Conservation (phyloP, 208 protist genomes). For the Crithidia acanthocephali region DNA sequence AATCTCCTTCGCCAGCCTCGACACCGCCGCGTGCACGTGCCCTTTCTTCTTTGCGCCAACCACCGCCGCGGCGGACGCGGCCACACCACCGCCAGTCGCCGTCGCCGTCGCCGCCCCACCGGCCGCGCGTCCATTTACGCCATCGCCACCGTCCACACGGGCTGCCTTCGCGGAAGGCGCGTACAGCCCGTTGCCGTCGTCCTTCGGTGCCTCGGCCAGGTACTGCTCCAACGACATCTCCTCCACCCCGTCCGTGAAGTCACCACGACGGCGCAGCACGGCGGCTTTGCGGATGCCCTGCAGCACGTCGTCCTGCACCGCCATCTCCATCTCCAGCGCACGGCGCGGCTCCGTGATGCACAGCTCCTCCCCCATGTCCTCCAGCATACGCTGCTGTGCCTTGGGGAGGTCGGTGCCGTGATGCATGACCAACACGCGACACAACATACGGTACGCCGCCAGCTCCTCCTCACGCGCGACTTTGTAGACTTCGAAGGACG, state of each 20-base stretch:
- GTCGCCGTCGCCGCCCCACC: neutral
- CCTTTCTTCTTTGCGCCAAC: conserved; percentile 27
- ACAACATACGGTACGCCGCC: conserved; percentile 66
- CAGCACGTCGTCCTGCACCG: conserved; percentile 58
- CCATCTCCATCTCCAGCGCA: conserved; percentile 54
- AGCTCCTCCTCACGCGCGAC: conserved; percentile 84
- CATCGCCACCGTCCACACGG: conserved; percentile 30
- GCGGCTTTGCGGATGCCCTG: conserved; percentile 50
- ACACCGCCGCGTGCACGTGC: conserved; percentile 24
- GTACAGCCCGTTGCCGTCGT: conserved; percentile 48
- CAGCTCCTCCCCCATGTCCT: conserved; percentile 66
- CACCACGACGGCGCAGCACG: conserved; percentile 55
- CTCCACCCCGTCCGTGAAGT: conserved; percentile 89
- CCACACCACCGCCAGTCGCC: neutral
- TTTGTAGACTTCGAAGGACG: conserved; percentile 81
- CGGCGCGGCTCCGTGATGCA: conserved; percentile 48
- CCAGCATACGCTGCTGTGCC: conserved; percentile 61
- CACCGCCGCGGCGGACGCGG: conserved; percentile 5
- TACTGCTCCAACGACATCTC: conserved; percentile 57
- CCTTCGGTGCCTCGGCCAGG: conserved; percentile 26
- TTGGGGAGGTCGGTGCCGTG: conserved; percentile 50
- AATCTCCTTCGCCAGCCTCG: conserved; percentile 34
- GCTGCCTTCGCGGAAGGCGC: conserved; percentile 26
- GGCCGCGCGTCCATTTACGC: neutral
- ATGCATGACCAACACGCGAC: conserved; percentile 84